A percentile compares a stretch with the other conserved stretches of the same genome.
These are phyloP conservation scores for Exophiala oligosperma DNA, from an alignment of 2,329 filamentous ascomycete species.

Conservation along the genomic window DNA sequence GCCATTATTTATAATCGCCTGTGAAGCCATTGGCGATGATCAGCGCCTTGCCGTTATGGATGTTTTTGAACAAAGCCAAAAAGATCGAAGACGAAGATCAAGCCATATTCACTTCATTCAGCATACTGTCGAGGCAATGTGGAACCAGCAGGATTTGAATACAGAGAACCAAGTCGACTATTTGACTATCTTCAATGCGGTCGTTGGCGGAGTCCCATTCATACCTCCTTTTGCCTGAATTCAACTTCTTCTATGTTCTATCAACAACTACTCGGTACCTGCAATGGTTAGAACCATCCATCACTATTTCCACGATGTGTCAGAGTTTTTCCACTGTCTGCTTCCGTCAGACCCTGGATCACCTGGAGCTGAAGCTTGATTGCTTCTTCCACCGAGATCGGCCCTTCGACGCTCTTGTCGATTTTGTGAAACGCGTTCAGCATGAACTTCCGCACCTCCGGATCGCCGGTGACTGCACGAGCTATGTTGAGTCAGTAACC, in stretches of 20 bases:
- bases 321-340: slow-evolving; percentile 29
- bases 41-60: slow-evolving; percentile 19
- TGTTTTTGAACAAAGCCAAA: slow-evolving; percentile 19
- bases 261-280: neutral
- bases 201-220: slow-evolving; percentile 21
- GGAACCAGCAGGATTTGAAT: slow-evolving; percentile 23
- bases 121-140: slow-evolving; percentile 21
- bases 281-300: slow-evolving; percentile 16
- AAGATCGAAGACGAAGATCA: slow-evolving; percentile 20
- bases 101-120: slow-evolving; percentile 23
- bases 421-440: slow-evolving; percentile 28
- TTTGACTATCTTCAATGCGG: slow-evolving; percentile 20
- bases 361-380: slow-evolving; percentile 30
- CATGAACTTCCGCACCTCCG: slow-evolving; percentile 22
- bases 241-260: slow-evolving; percentile 7
- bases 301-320: slow-evolving; percentile 30
- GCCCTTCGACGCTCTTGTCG: slow-evolving; percentile 27
- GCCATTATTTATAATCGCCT: slow-evolving; percentile 26
- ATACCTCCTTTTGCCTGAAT: slow-evolving; percentile 22
- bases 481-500: slow-evolving; percentile 14
- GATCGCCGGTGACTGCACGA: slow-evolving; percentile 16
- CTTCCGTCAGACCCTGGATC: slow-evolving; percentile 28
- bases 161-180: slow-evolving; percentile 18
- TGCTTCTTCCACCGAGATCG: slow-evolving; percentile 32
- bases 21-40: slow-evolving; percentile 20